Percentiles rank a stretch among this genome's conserved stretches.
Evolutionary conservation across 768 basidiomycete species (phyloP).

Genomic region (Lactarius deliciosus): DNA sequence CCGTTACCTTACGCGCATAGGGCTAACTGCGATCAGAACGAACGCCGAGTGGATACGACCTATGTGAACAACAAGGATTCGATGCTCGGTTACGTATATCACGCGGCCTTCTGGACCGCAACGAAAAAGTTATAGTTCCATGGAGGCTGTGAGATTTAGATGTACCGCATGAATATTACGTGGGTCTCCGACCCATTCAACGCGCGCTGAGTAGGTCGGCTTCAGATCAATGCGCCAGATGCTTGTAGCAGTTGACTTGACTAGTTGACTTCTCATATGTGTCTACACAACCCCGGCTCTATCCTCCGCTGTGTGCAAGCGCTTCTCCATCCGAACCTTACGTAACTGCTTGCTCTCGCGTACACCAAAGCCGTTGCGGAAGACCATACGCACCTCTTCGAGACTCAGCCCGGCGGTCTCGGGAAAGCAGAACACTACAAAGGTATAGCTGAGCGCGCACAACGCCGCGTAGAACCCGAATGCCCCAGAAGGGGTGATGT

Average conservation of each 20-base stretch:
- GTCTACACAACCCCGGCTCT: background rate
- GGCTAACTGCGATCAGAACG: constrained; percentile 56
- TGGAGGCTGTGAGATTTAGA: background rate
- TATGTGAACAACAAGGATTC: constrained; percentile 81
- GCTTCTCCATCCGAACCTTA: constrained; percentile 41
- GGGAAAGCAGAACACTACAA: constrained; percentile 70
- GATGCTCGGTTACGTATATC: constrained; percentile 85
- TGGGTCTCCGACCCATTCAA: background rate
- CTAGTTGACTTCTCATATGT: background rate
- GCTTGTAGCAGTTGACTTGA: background rate
- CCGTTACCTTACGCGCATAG: background rate
- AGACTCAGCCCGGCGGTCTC: constrained; percentile 75
- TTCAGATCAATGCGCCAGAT: background rate
- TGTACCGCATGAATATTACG: background rate
- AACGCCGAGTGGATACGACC: constrained; percentile 74
- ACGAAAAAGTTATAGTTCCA: constrained; percentile 39
- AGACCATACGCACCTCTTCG: constrained; percentile 65
- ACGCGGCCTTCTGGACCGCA: constrained; percentile 83
- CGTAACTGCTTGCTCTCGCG: constrained; percentile 53
- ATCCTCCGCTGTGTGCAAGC: background rate
- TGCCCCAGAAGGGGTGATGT: constrained; percentile 71
- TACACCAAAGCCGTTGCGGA: constrained; percentile 64
- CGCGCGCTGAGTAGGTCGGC: background rate
- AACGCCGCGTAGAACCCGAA: constrained; percentile 77
- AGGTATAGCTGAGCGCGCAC: constrained; percentile 67